phyloP scores from a whole-genome alignment of 2,329 filamentous ascomycete species.

The Plectosphaerella plurivora region DNA sequence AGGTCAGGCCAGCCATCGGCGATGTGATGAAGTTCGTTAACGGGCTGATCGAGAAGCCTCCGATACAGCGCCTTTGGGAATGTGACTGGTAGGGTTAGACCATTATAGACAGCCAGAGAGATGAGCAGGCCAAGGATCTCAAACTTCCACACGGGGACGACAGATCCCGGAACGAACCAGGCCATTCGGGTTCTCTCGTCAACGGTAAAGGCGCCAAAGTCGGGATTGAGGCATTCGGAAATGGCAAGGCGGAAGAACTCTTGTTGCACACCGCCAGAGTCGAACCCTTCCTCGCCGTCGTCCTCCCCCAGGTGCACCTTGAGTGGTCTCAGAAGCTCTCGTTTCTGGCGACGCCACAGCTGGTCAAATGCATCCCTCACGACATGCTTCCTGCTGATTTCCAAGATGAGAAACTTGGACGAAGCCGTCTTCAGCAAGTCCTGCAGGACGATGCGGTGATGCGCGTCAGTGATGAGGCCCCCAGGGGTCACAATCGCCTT shows the following conservation, averaged over 20 bases:
- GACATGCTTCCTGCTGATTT: conserved; percentile 63
- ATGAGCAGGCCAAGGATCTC: conserved; percentile 85
- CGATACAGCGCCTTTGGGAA: conserved; percentile 84
- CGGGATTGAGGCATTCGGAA: conserved; percentile 71
- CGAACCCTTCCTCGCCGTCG: conserved; percentile 80
- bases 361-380: conserved; percentile 78
- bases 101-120: conserved; percentile 88
- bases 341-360: conserved; percentile 78
- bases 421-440: conserved; percentile 63
- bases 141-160: conserved; percentile 84
- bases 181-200: conserved; percentile 73
- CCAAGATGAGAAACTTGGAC: conserved; percentile 66
- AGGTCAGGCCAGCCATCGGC: conserved; percentile 84
- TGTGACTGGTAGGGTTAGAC: conserved; percentile 82
- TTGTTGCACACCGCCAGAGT: conserved; percentile 92
- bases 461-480: conserved; percentile 49
- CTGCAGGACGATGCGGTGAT: conserved; percentile 58
- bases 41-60: conserved; percentile 67
- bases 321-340: conserved; percentile 78
- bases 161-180: conserved; percentile 81
- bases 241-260: conserved; percentile 90
- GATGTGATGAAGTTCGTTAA: conserved; percentile 70
- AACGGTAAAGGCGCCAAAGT: conserved; percentile 75
- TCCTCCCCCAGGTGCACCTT: conserved; percentile 85
- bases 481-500: conserved; percentile 50